phyloP scores from a whole-genome alignment of 2,329 filamentous ascomycete species.

The Botrytis squamosa region DNA sequence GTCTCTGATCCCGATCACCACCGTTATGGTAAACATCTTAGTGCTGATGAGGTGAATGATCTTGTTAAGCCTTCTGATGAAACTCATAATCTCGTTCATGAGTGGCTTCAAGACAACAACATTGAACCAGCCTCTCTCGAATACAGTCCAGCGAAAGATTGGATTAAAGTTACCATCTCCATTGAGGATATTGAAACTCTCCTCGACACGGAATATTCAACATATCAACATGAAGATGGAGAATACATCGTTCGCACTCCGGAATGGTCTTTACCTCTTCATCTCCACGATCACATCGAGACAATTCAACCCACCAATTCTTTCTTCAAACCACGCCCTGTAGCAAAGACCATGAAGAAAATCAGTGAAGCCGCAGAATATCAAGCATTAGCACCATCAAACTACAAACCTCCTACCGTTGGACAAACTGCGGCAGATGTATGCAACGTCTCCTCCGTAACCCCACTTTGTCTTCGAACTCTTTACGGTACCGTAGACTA shows the following conservation, averaged over 20 bases:
- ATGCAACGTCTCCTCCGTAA: conserved; percentile 54
- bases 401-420: conserved; percentile 17
- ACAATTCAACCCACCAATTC: conserved; percentile 58
- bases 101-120: conserved; percentile 56
- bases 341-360: conserved; percentile 37
- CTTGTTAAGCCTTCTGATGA: conserved; percentile 53
- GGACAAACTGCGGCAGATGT: conserved; percentile 46
- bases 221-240: conserved; percentile 40
- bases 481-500: conserved; percentile 34
- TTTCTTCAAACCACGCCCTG: conserved; percentile 47
- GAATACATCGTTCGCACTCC: conserved; percentile 29
- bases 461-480: conserved; percentile 31
- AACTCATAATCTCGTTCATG: conserved; percentile 51
- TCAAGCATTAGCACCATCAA: conserved; percentile 1
- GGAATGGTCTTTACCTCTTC: conserved; percentile 43
- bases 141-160: conserved; percentile 56
- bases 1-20: conserved; percentile 53
- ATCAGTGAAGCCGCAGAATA: conserved; percentile 6
- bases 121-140: conserved; percentile 41
- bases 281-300: conserved; percentile 46
- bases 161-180: conserved; percentile 49
- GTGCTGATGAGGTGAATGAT: conserved; percentile 49
- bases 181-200: conserved; percentile 47
- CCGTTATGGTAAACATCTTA: conserved; percentile 56
- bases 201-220: conserved; percentile 41